Percentiles rank a stretch among this genome's conserved stretches.
phyloP scores from a whole-genome alignment of 2,329 filamentous ascomycete species.

The Aspergillus hortae region DNA sequence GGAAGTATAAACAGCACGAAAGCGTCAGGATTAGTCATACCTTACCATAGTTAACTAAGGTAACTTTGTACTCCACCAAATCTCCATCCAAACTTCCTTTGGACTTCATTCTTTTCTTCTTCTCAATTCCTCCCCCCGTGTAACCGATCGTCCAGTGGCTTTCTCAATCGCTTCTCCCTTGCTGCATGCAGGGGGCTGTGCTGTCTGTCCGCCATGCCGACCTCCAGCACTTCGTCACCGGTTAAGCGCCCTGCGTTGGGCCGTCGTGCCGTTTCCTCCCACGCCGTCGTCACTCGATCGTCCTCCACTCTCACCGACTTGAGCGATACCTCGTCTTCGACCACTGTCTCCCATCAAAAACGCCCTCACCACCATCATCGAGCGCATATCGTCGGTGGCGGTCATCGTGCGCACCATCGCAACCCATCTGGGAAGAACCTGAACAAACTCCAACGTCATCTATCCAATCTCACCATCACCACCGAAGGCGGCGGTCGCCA shows the following conservation, averaged over 20 bases:
- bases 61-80: background rate
- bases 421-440: constrained; percentile 45
- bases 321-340: constrained; percentile 16
- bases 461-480: constrained; percentile 26
- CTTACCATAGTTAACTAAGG: background rate
- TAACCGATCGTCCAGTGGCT: background rate
- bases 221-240: constrained; percentile 33
- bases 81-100: constrained; percentile 2
- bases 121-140: background rate
- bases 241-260: constrained; percentile 39
- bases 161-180: background rate
- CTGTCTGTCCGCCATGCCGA: constrained; percentile 19
- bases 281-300: constrained; percentile 37
- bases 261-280: constrained; percentile 39
- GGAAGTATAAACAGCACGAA: no score
- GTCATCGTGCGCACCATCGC: constrained; percentile 38
- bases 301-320: constrained; percentile 29
- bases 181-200: background rate
- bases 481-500: constrained; percentile 31
- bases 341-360: constrained; percentile 28
- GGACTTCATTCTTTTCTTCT: background rate
- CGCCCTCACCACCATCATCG: constrained; percentile 34
- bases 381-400: constrained; percentile 41
- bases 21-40: background rate
- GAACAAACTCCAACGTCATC: constrained; percentile 38